Evolutionary conservation across 2,329 filamentous ascomycete species (phyloP).

Genomic region (Penicillium sp.): DNA sequence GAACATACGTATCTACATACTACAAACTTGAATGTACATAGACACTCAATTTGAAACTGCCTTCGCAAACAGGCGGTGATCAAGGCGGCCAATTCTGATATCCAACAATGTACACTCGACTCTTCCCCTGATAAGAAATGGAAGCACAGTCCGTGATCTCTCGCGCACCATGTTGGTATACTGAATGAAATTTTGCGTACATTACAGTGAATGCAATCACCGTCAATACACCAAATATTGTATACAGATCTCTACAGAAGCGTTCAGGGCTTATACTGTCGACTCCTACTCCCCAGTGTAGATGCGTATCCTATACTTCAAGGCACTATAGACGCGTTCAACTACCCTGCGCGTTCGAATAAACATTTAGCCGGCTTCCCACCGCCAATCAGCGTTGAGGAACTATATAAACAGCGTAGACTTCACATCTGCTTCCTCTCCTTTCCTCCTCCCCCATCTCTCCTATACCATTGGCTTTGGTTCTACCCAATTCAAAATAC

Average conservation of each 20-base stretch:
- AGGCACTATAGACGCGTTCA: background rate
- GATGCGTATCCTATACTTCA: background rate
- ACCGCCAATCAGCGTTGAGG: background rate
- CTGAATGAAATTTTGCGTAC: background rate
- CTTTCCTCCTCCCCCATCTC: background rate
- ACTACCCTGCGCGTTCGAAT: background rate
- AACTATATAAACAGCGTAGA: background rate
- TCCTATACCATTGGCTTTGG: background rate
- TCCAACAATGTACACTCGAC: background rate
- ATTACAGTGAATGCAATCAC: fast-evolving
- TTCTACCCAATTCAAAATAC: too few relatives aligned
- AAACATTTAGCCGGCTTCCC: fast-evolving
- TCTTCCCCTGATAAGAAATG: background rate
- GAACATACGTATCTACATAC: too few relatives aligned
- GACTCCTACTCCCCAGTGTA: background rate
- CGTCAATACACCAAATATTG: background rate
- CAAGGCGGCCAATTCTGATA: background rate
- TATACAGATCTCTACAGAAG: fast-evolving
- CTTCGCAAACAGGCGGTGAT: background rate
- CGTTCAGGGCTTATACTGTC: background rate
- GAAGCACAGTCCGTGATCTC: background rate
- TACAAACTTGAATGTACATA: too few relatives aligned
- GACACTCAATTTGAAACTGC: background rate
- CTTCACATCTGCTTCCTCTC: background rate
- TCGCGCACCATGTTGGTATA: background rate